Base-by-base conservation (phyloP, 2,329 filamentous ascomycete genomes). In the Colletotrichum musae region DNA sequence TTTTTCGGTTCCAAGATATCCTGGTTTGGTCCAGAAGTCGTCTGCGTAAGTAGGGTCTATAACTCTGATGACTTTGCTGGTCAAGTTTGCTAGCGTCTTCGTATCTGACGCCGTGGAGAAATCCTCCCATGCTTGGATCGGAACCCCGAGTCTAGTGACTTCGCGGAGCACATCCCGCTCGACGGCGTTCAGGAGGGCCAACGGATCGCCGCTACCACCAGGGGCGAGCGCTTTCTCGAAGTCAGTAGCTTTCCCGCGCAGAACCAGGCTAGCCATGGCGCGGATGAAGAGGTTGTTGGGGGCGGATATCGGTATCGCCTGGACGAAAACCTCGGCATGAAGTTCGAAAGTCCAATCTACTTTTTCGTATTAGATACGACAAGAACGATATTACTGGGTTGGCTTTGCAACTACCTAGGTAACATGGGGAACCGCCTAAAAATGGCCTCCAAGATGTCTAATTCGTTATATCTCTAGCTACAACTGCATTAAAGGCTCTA, bases 1-100 rank as follows among this genome's bases (percentile, higher is more conserved):
- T 16, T 58, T 16, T 5, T 70, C 73, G 2, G 45, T 69, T 12
- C 73, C 73, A 1, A 71, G 52, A 41, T 73, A 70, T 4, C 72
- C 72, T 3, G 39, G 28, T 52, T 72, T 64, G 7, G 28, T 67
- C 73, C 73, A 74, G 26, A 71, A 73, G 48, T 74, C 72, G 15
- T 65, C 12, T 4, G 58, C 64, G 45, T 73, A 74, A 4, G 64
- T 60, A 2, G 71, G 65, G 36, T 74, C 70, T 2, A 24, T 24
- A 0, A 47, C 45, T 15, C 54, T 70, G 2, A 71, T 57, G 28
- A 45, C 21, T n/a, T 2, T 57, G 53, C 18, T 58, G 26, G 21
- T 26, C 26, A 65, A 15, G 18, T 59, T 16, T 12, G 39, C 24
- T 28, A 65, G 16, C 6, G 56, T 48, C 15, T 50, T 45, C 16